Percentiles rank a stretch among this genome's conserved stretches.
Conservation (phyloP, 2,329 filamentous ascomycete genomes). For the Trichoderma guizhouense region DNA sequence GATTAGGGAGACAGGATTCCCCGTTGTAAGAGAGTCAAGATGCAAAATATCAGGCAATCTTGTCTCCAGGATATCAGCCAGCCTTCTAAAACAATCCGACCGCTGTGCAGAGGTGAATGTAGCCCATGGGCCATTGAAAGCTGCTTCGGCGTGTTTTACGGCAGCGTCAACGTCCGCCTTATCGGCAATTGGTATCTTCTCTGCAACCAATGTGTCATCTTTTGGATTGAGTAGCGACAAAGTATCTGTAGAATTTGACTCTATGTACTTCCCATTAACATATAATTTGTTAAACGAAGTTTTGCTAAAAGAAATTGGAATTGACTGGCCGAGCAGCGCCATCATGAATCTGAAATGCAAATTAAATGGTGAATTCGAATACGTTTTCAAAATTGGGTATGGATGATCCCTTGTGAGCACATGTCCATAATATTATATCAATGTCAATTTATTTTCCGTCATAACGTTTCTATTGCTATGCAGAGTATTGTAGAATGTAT, state of each 20-base stretch:
- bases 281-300: background rate
- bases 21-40: slow-evolving; percentile 1
- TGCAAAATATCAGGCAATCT: background rate
- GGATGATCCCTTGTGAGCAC: background rate
- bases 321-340: background rate
- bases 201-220: background rate
- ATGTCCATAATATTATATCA: background rate
- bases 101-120: background rate
- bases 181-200: background rate
- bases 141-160: background rate
- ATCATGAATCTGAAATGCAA: background rate
- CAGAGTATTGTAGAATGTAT: background rate
- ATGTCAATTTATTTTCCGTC: background rate
- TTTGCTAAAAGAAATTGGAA: background rate
- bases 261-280: background rate
- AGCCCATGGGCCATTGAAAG: background rate
- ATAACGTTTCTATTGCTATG: background rate
- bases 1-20: background rate
- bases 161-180: background rate
- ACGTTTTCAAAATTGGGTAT: background rate
- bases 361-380: background rate
- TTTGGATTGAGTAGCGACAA: background rate
- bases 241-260: background rate
- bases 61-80: slow-evolving; percentile 5
- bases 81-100: background rate